These are phyloP conservation scores for Brassica incana DNA, from an alignment of 345 rosid genomes.

Conservation along the genomic window DNA sequence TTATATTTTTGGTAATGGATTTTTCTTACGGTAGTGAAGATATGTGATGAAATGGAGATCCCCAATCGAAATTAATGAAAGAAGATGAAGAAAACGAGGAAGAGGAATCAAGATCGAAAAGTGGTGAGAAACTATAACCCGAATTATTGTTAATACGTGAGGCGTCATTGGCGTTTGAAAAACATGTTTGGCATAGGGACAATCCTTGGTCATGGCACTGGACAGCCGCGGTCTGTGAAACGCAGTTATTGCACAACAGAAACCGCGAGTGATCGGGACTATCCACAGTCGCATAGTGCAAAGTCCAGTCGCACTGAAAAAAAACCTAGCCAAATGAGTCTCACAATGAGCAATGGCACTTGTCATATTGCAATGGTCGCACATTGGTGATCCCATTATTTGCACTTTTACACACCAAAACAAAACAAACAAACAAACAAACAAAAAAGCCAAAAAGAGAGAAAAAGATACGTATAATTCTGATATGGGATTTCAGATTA, in stretches of 20 bases:
- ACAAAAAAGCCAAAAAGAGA: background rate
- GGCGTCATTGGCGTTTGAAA: background rate
- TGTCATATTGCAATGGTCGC: slow-evolving; percentile 1
- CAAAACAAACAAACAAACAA: background rate
- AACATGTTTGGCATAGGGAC: background rate
- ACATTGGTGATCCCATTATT: slow-evolving; percentile 13
- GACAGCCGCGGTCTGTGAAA: background rate
- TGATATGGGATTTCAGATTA: background rate
- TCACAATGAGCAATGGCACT: background rate
- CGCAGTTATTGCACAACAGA: background rate
- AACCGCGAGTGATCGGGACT: background rate
- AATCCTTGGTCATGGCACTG: background rate
- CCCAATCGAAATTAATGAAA: background rate
- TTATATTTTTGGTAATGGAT: background rate
- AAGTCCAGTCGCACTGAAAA: slow-evolving; percentile 1
- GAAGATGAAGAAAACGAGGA: slow-evolving; percentile 18
- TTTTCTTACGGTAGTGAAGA: background rate
- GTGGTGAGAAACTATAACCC: background rate
- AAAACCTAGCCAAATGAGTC: slow-evolving; percentile 17
- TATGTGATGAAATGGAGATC: background rate
- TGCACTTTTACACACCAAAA: background rate
- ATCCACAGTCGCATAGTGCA: background rate
- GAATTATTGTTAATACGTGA: background rate
- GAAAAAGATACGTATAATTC: background rate
- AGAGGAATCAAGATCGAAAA: slow-evolving; percentile 14